phyloP scores from a whole-genome alignment of 108 stramenopile genomes.

The Cylindrotheca closterium region DNA sequence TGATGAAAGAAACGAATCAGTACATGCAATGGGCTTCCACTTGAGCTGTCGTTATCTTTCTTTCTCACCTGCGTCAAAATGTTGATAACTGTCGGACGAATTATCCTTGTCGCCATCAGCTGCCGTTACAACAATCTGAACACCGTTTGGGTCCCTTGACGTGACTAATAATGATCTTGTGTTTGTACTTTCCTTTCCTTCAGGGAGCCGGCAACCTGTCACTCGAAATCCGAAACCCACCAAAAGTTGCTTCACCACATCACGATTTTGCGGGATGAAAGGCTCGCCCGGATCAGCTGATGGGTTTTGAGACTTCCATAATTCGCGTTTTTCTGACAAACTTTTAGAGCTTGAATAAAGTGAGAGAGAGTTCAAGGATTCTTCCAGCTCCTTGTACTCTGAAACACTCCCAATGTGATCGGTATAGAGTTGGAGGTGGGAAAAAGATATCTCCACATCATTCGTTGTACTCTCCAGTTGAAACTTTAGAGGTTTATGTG shows the following conservation, averaged over 20 bases:
- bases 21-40: too few relatives aligned
- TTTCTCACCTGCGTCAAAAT: slow-evolving; percentile 57
- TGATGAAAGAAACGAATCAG: slow-evolving; percentile 8
- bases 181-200: neutral
- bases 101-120: slow-evolving; percentile 2
- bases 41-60: too few relatives aligned
- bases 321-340: neutral
- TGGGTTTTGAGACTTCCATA: slow-evolving; percentile 12
- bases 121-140: slow-evolving; percentile 75
- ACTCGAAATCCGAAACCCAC: slow-evolving; percentile 83
- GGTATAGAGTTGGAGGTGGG: slow-evolving; percentile 78
- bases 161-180: slow-evolving; percentile 74
- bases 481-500: neutral
- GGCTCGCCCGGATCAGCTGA: neutral
- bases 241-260: slow-evolving; percentile 78
- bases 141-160: slow-evolving; percentile 68
- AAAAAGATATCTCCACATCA: slow-evolving; percentile 41
- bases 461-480: neutral
- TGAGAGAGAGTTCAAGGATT: slow-evolving; percentile 41
- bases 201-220: slow-evolving; percentile 52
- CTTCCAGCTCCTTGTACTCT: slow-evolving; percentile 69
- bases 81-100: slow-evolving; percentile 13
- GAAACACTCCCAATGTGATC: slow-evolving; percentile 50
- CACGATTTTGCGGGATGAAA: slow-evolving; percentile 61
- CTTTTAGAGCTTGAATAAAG: too few relatives aligned